Base-by-base conservation (phyloP, 345 rosid genomes). In the Brassica juncea region DNA sequence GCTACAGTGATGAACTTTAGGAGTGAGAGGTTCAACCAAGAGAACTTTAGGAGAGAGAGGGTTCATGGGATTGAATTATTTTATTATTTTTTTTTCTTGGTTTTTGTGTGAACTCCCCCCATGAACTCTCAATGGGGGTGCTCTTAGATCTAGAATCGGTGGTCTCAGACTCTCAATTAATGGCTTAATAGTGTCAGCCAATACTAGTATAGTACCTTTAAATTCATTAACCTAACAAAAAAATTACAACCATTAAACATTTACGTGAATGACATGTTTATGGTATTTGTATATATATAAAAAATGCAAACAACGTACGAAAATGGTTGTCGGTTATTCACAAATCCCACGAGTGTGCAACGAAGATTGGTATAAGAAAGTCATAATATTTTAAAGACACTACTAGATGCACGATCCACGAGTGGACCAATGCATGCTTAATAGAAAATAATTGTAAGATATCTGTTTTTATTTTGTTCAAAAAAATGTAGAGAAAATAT, bases 351-450 rank as follows among this genome's bases (percentile, higher is more conserved):
- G 74, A 77, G 54, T 69, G 80, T 61, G 74, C 63, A 61, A 61
- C 19, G 8, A 77, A 77, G 74, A 61, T 61, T 77, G 74, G 74
- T 25, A 68, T 44, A 70, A 69, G 35, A 47, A 61, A 49, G 8
- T 76, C n/a, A 28, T 31, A 31, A 61, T 61, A 69, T 60, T 76
- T 76, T 30, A 59, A 68, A 31, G 68, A 76, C 68, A 68, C 9
- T 42, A 19, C 15, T 44, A 47, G 15, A 70, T 10, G 35, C 74
- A 69, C 74, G 74, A 77, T 47, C n/a, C 63, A 61, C 74, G 70
- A 60, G 74, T 77, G 80, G 80, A 77, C 80, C 80, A 77, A 69
- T 77, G 80, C 75, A 69, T 77, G 55, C 54, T 77, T 69, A 69
- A 76, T 19, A 10, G 52, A 64, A 9, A 74, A 19, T 23, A 74